Evolutionary conservation across 2,329 filamentous ascomycete genomes (phyloP).

Genomic region (Cladophialophora exuberans): DNA sequence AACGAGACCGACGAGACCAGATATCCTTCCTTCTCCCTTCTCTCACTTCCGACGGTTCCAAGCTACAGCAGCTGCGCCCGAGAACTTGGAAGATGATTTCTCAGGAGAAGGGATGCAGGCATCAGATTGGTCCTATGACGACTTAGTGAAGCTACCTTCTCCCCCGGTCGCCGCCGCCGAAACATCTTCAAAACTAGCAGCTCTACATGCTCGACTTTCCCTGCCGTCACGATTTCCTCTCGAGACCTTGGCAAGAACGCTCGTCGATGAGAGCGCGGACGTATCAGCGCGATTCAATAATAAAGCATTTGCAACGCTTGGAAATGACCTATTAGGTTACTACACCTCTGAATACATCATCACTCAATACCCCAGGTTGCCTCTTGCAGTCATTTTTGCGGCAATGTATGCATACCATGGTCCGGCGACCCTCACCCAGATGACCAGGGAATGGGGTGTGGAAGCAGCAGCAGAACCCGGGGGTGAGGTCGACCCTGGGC

Average conservation of each 20-base stretch:
- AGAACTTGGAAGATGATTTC: conserved; percentile 35
- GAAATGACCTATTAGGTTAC: conserved; percentile 81
- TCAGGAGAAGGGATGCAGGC: conserved; percentile 36
- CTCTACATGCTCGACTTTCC: conserved; percentile 85
- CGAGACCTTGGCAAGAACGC: conserved; percentile 80
- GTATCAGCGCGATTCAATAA: conserved; percentile 84
- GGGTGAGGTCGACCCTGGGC: conserved; percentile 85
- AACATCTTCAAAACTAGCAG: conserved; percentile 84
- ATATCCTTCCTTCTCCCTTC: conserved; percentile 41
- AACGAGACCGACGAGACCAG: conserved; percentile 48
- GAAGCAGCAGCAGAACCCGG: conserved; percentile 85
- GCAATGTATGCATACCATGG: conserved; percentile 85
- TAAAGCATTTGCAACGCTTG: conserved; percentile 76
- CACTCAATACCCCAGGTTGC: conserved; percentile 86
- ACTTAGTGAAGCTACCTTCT: conserved; percentile 63
- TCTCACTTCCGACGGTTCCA: conserved; percentile 44
- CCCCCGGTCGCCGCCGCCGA: conserved; percentile 69
- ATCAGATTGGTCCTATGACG: conserved; percentile 38
- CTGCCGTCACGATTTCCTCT: conserved; percentile 81
- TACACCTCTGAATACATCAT: conserved; percentile 87
- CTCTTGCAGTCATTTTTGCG: conserved; percentile 83
- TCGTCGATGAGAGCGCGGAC: conserved; percentile 86
- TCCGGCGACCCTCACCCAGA: conserved; percentile 69
- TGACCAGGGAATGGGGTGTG: conserved; percentile 88
- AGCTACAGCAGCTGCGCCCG: conserved; percentile 43